A percentile compares a stretch with the other conserved stretches of the same genome.
phyloP scores from a whole-genome alignment of 768 basidiomycete genomes.

The Russula virescens region DNA sequence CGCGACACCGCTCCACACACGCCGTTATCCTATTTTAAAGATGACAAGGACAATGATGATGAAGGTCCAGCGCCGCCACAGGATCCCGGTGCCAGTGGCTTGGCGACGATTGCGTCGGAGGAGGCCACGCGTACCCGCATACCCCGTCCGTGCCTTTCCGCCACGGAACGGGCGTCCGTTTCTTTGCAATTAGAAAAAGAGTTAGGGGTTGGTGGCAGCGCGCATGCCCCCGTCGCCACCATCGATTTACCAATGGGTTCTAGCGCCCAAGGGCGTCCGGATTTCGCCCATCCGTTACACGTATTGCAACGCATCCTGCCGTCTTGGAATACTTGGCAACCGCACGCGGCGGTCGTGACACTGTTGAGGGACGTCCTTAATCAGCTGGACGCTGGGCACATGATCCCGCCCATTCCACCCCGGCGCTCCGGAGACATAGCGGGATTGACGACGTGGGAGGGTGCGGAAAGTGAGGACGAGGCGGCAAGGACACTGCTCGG shows the following conservation, averaged over 20 bases:
- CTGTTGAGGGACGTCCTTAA: constrained; percentile 43
- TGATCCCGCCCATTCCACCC: constrained; percentile 39
- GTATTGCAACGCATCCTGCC: constrained; percentile 60
- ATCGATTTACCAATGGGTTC: neutral
- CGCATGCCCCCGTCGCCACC: neutral
- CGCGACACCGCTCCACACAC: constrained; percentile 26
- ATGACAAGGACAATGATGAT: neutral
- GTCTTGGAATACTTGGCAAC: constrained; percentile 58
- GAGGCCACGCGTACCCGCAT: constrained; percentile 1
- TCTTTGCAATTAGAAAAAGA: constrained; percentile 7
- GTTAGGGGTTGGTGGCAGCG: neutral
- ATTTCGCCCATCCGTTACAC: constrained; percentile 55
- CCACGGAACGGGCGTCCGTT: constrained; percentile 6
- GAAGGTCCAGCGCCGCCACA: constrained; percentile 5
- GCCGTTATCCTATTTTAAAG: constrained; percentile 29
- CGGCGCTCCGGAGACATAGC: constrained; percentile 26
- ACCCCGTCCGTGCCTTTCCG: constrained; percentile 1
- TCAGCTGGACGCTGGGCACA: constrained; percentile 46
- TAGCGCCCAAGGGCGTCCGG: constrained; percentile 29
- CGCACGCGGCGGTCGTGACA: constrained; percentile 47
- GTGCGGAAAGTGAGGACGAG: constrained; percentile 5
- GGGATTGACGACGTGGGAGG: constrained; percentile 17
- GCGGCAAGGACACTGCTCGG: neutral
- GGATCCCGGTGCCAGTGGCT: neutral
- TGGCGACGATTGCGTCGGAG: constrained; percentile 24